Evolutionary conservation across 495 filamentous ascomycete genomes (phyloP), one percentile per base, ranked within the genome.

Genomic region (Lasiosphaeris hirsuta): DNA sequence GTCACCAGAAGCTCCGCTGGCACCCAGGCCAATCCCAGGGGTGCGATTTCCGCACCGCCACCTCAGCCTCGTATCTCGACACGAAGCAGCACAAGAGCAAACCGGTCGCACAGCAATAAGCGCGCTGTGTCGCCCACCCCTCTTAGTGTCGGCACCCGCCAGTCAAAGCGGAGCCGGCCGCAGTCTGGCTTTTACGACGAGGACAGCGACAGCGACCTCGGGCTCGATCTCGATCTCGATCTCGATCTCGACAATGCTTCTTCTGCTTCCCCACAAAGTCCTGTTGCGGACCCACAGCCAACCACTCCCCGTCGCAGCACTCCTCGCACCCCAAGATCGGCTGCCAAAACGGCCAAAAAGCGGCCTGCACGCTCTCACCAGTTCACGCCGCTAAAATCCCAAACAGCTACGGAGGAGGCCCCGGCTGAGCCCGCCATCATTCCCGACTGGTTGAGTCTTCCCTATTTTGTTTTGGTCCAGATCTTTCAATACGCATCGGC

Each of bases 391-490:
- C n/a, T n/a, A n/a, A n/a, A n/a, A n/a, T n/a, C n/a, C n/a, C n/a
- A n/a, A n/a, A n/a, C n/a, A n/a, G 41, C 43, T 33, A 23, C 23
- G 23, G 37, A 57, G 1, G 14, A 23, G n/a, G 13, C 13, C 0
- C 34, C 37, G 5, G 39, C 33, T 13, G 36, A 59, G n/a, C 39
- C 56, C 63, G 30, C 56, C 13, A 38, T 74, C 34, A 83, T 83
- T 37, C 88, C 85, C 40, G 75, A 81, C 4, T 96, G 89, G 89
- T 69, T 80, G 9, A 80, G 72, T 0, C 71, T 95, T 4, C 90
- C 90, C 1, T 90, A 92, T 59, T 78, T 88, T 17, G 73, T 94
- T 3, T 79, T 90, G 15, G 68, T 87, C 11, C 75, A 85, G 35
- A 82, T 92, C 46, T 90, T 96, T 63, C 59, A 78, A 44, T 82